These are phyloP conservation scores for Epichloe gansuensis DNA, from an alignment of 2,329 filamentous ascomycete species.

Conservation along the genomic window DNA sequence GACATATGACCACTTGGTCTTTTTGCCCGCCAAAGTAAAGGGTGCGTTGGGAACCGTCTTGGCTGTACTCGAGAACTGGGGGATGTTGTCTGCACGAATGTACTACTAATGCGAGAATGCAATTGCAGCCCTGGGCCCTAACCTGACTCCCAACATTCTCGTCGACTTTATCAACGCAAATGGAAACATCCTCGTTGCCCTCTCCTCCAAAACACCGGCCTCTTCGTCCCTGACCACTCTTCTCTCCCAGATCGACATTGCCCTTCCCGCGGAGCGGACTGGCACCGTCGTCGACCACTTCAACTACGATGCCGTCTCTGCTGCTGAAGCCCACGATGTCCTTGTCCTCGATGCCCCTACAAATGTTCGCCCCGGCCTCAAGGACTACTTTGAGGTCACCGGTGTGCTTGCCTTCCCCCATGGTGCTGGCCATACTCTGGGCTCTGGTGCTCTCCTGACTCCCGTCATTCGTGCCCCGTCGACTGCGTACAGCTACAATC, in stretches of 20 bases:
- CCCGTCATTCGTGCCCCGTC: conserved; percentile 71
- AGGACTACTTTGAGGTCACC: conserved; percentile 56
- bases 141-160: conserved; percentile 72
- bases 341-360: conserved; percentile 62
- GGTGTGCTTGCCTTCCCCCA: conserved; percentile 67
- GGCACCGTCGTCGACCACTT: conserved; percentile 90
- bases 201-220: conserved; percentile 58
- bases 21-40: conserved; percentile 85
- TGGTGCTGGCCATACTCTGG: conserved; percentile 69
- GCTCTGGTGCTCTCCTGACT: conserved; percentile 61
- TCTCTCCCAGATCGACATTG: conserved; percentile 78
- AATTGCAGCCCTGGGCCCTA: conserved; percentile 63
- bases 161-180: conserved; percentile 84
- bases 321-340: conserved; percentile 77
- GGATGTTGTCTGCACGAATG: neutral
- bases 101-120: neutral
- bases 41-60: conserved; percentile 32
- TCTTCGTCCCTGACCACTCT: conserved; percentile 64
- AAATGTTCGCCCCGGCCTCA: conserved; percentile 52
- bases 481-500: conserved; percentile 88
- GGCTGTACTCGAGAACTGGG: neutral
- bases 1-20: conserved; percentile 78
- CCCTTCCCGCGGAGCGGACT: conserved; percentile 73
- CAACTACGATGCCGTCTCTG: conserved; percentile 69
- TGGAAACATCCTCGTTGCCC: conserved; percentile 80